A percentile compares a stretch with the other conserved stretches of the same genome.
Evolutionary conservation across 2,329 filamentous ascomycete genomes (phyloP).

Genomic region (Chaetomiaceae sp.): DNA sequence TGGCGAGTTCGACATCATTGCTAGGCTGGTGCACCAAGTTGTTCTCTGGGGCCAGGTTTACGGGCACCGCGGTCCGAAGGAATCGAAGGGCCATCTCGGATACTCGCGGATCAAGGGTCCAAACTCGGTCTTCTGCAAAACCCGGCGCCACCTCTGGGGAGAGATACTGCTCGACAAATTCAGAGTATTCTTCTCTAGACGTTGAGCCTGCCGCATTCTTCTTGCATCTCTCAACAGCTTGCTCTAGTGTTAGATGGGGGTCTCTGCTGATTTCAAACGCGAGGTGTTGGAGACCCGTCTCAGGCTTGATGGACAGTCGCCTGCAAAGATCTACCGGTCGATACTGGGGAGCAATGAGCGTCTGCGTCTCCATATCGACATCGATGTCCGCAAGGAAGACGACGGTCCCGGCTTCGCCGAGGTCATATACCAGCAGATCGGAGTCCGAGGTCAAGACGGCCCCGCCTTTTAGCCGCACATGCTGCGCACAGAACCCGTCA

Average conservation of each 20-base stretch:
- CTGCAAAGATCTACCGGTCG: slow-evolving; percentile 24
- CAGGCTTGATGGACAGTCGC: slow-evolving; percentile 25
- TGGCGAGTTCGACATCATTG: slow-evolving; percentile 18
- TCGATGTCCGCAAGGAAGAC: slow-evolving; percentile 65
- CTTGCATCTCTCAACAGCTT: slow-evolving; percentile 26
- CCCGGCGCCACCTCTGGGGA: slow-evolving; percentile 18
- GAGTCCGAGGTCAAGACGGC: slow-evolving; percentile 78
- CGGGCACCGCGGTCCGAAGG: not conserved
- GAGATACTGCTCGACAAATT: slow-evolving; percentile 29
- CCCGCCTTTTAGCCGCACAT: slow-evolving; percentile 51
- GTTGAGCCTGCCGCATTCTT: slow-evolving; percentile 13
- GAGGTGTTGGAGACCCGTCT: slow-evolving; percentile 27
- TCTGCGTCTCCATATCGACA: not conserved
- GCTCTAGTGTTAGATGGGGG: slow-evolving; percentile 23
- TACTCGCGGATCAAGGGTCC: slow-evolving; percentile 29
- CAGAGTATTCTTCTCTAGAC: slow-evolving; percentile 24
- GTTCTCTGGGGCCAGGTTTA: not conserved
- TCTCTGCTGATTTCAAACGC: slow-evolving; percentile 34
- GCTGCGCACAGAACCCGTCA: slow-evolving; percentile 70
- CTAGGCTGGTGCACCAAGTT: not conserved
- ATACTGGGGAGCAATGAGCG: slow-evolving; percentile 24
- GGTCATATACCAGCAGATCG: slow-evolving; percentile 72
- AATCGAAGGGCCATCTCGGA: slow-evolving; percentile 29
- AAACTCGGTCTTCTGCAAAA: not conserved
- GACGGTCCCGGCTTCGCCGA: slow-evolving; percentile 58